These are phyloP conservation scores for Tripidium arundinaceum DNA, from an alignment of 202 grass and related monocot species.

Conservation along the genomic window DNA sequence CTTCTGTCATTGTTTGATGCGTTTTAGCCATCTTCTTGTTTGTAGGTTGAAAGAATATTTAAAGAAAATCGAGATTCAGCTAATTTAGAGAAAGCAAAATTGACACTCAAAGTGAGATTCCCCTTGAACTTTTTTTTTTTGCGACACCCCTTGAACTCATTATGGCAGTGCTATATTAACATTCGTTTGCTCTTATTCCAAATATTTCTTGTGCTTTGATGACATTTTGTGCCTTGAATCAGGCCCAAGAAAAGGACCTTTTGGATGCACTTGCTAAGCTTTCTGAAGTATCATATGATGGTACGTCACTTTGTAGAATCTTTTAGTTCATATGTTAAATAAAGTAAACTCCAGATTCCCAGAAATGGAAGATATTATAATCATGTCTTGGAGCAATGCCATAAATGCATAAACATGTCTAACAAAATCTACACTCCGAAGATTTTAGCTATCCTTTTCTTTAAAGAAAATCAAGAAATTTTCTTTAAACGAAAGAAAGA, in stretches of 20 bases:
- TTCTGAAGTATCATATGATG: constrained; percentile 40
- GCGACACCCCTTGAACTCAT: too few relatives aligned
- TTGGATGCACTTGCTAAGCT: constrained; percentile 54
- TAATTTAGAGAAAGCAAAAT: constrained; percentile 55
- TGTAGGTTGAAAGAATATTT: constrained; percentile 51
- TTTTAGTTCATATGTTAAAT: neutral
- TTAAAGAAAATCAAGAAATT: too few relatives aligned
- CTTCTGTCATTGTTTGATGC: neutral
- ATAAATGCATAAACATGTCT: neutral
- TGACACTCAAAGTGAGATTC: constrained; percentile 46
- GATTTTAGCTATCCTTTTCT: neutral
- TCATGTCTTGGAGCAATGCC: neutral
- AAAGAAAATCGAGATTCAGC: constrained; percentile 42
- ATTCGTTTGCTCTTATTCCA: neutral
- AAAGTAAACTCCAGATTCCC: neutral
- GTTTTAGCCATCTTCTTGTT: constrained; percentile 11
- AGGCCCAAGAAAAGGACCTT: constrained; percentile 64
- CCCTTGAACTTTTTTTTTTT: too few relatives aligned
- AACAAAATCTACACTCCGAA: neutral
- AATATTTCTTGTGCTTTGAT: neutral
- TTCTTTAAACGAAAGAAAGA: neutral
- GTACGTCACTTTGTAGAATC: constrained; percentile 20
- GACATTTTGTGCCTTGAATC: constrained; percentile 22
- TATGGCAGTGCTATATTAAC: neutral
- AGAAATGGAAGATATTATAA: neutral